Conservation (phyloP, 768 basidiomycete genomes). For the Lepiota subincarnata region DNA sequence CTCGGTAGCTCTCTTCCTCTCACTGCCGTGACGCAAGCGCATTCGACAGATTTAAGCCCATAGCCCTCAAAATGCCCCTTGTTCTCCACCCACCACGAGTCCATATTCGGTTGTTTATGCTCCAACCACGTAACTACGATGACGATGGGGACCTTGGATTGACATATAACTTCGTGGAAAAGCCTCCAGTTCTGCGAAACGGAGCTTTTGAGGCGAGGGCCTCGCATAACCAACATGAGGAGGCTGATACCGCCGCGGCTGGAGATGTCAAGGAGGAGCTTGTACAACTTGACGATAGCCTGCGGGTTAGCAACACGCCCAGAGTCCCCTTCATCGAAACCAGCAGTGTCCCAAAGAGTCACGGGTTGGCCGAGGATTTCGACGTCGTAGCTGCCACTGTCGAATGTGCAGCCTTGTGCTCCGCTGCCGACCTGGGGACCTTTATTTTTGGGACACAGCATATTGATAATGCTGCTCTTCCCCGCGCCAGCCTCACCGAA, state of each 20-base stretch:
- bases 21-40: slow-evolving; percentile 37
- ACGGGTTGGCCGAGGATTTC: slow-evolving; percentile 20
- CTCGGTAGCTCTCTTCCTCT: slow-evolving; percentile 20
- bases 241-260: slow-evolving; percentile 29
- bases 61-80: slow-evolving; percentile 25
- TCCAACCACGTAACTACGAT: slow-evolving; percentile 37
- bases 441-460: slow-evolving; percentile 18
- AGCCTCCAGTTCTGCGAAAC: slow-evolving; percentile 35
- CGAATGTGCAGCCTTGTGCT: slow-evolving; percentile 32
- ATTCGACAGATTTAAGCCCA: slow-evolving; percentile 25
- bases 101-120: slow-evolving; percentile 21
- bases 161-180: slow-evolving; percentile 33
- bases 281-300: slow-evolving; percentile 22
- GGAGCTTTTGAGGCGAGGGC: slow-evolving; percentile 30
- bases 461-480: slow-evolving; percentile 27
- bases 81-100: slow-evolving; percentile 29
- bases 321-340: slow-evolving; percentile 19
- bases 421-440: slow-evolving; percentile 27
- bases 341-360: slow-evolving; percentile 36
- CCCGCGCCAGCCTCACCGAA: slow-evolving; percentile 33
- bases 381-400: slow-evolving; percentile 21
- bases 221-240: slow-evolving; percentile 37
- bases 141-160: slow-evolving; percentile 32
- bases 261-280: slow-evolving; percentile 29
- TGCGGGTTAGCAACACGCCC: slow-evolving; percentile 14